Percentiles rank a stretch among this genome's conserved stretches.
Conservation (phyloP, 805 yeast species). For the Candida parachauliodes region DNA sequence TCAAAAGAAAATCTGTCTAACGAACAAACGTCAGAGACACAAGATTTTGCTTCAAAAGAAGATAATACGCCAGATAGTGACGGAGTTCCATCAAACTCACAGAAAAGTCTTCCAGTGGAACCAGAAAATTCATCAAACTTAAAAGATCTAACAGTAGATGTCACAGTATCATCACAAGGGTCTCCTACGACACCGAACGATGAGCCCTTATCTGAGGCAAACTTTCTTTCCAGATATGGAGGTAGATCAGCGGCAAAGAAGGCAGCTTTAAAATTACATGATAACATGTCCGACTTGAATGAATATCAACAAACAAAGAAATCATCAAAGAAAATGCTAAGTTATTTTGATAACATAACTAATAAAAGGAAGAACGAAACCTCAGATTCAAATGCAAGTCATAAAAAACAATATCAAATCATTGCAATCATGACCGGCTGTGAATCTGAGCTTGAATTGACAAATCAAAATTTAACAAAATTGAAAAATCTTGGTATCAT, state of each 20-base stretch:
- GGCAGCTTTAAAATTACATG: conserved; percentile 65
- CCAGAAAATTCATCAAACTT: background rate
- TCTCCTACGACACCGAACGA: background rate
- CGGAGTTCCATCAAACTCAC: too few relatives aligned
- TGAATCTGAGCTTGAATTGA: conserved; percentile 40
- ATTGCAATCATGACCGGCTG: conserved; percentile 65
- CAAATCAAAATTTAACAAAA: conserved; percentile 39
- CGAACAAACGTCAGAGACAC: too few relatives aligned
- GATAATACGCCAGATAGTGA: too few relatives aligned
- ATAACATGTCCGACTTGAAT: conserved; percentile 65
- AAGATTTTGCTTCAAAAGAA: too few relatives aligned
- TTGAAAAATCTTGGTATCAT: conserved; percentile 55
- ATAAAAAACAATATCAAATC: conserved; percentile 32
- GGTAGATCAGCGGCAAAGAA: conserved; percentile 60
- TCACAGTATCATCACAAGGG: background rate
- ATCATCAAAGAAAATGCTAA: conserved; percentile 39
- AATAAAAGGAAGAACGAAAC: conserved; percentile 8
- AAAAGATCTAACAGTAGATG: too few relatives aligned
- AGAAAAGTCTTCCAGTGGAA: background rate
- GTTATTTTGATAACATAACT: conserved; percentile 34
- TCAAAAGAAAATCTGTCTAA: background rate
- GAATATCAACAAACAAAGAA: conserved; percentile 52
- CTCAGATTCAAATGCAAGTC: background rate
- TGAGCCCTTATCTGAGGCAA: too few relatives aligned
- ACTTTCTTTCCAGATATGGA: conserved; percentile 1